Evolutionary conservation across 1,284 basidiomycete genomes (phyloP), one percentile per base, ranked within the genome.

Genomic region (Mycena sp.): DNA sequence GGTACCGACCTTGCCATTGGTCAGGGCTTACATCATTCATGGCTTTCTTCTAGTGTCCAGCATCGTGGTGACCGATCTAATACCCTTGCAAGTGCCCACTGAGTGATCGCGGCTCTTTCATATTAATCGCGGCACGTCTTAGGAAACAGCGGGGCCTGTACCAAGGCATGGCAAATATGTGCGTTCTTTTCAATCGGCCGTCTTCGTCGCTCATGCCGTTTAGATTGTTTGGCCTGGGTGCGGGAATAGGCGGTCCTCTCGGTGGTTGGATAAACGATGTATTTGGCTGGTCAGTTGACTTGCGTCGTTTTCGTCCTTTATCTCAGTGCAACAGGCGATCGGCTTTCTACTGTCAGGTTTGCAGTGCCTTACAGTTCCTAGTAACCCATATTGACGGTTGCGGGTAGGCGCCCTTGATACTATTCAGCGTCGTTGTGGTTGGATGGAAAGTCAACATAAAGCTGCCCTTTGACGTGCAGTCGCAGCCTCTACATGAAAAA

Each of bases 111-210:
- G 49, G 57, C 57, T 30, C 17, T 16, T 56, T 65, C 58, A 43
- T 58, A 45, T 21, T 65, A 63, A 63, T 46, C 14, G 38, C 38
- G 49, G 35, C 40, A 40, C 37, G 49, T 55, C 45, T 28, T 62
- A 95, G 94, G 70, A 91, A 92, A 72, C 89, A 93, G 64, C 85
- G 95, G 67, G 94, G 94, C 4, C 78, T 96, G 37, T 96, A 95
- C 74, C 95, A 96, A 78, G 95, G 94, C 58, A 85, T 94, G 81
- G 89, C 90, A 28, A 96, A 95, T 74, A 88, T 96, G 92, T 90
- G 80, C 77, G 30, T 51, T 56, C 28, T 69, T 69, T 66, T 55
- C 51, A 43, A 63, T 40, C 35, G 19, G 29, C 56, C 35, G 29
- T 64, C 48, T 40, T 60, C 35, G 70, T 35, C 67, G 53, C 58